Evolutionary conservation across 306 rosid species (phyloP), one percentile per base, ranked within the genome.

Genomic region (Quercus parvula): DNA sequence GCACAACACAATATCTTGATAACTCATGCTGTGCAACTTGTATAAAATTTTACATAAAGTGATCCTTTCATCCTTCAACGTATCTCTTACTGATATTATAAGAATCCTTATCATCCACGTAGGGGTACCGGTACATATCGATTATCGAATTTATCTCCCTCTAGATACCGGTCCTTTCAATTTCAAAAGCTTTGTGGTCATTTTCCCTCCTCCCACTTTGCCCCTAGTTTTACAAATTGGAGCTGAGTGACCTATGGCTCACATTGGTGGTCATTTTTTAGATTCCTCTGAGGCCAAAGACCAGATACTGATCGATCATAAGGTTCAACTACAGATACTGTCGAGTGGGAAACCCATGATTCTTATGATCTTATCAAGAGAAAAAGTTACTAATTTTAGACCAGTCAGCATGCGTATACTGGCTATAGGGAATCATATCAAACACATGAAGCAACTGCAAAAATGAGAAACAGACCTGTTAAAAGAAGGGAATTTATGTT

Each of bases 31-130:
- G 54, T 49, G 54, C 54, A 49, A 49, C 15, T 49, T 49, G 54
- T 49, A 49, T 49, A 49, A 49, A 49, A 49, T 49, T 49, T 49
- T 49, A 49, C 54, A 12, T 49, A 49, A 49, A 12, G 17, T 49
- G 54, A 49, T 35, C 41, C 41, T 35, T 35, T 35, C 41, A 35
- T 46, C 52, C 52, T 46, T 12, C 12, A 46, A 11, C 3, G 52
- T 46, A 12, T 49, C 13, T 73, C 61, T 28, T 75, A 78, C 51
- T 78, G 77, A 81, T 71, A 69, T 31, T 44, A 41, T 41, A 41
- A 80, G 90, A 90, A 88, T 86, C 88, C 92, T 90, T 84, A 86
- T 88, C 94, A 81, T 86, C 87, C 89, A 85, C 89, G 81, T 76
- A 33, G 59, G 75, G 46, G 46, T 41, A 8, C 46, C 2, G 46